Base-by-base conservation (phyloP, 139 green algal genomes). In the Tetradesmus obliquus region DNA sequence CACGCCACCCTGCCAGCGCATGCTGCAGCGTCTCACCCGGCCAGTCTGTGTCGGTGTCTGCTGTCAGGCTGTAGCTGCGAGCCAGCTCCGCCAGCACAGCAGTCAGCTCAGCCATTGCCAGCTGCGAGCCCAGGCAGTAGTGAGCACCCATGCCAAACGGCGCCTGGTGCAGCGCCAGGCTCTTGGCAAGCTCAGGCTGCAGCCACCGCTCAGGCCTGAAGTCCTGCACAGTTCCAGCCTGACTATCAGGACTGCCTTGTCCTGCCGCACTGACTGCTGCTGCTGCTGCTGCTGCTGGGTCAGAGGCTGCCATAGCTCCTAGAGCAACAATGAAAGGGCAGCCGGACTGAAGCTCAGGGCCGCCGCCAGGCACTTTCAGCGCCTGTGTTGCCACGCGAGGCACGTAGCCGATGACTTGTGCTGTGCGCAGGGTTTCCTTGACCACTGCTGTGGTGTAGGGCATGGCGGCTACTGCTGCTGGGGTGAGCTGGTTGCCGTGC, bases 191-290 rank as follows among this genome's bases (percentile, higher is more conserved):
- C 3, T 20, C 69, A 72, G 86, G 69, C 9, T 90, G n/a, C 71
- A 90, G 86, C 86, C 86, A 90, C 2, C 86, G 80, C n/a, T 91
- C 87, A 5, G 87, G 87, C 10, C 22, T n/a, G 76, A 91, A 91
- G 3, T 72, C 53, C 24, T 74, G 17, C n/a, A 5, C 3, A 4
- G 17, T 76, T 17, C 66, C 66, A 24, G 66, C 66, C 17, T 71
- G 60, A 71, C 60, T 71, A 13, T 71, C 60, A 71, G 60, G 60
- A 71, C 60, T 71, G 10, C 17, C 32, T 45, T 45, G 15, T 76
- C 15, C 66, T 76, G 66, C 10, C n/a, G 66, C 15, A 76, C 5
- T 5, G 15, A 3, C 66, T n/a, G 66, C 66, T 76, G 66, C 15
- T 76, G 66, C 60, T 71, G 60, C 60, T 71, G 60, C 60, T 71